Conservation (phyloP, 169 alveolate genomes). For the Plasmodium blacklocki region DNA sequence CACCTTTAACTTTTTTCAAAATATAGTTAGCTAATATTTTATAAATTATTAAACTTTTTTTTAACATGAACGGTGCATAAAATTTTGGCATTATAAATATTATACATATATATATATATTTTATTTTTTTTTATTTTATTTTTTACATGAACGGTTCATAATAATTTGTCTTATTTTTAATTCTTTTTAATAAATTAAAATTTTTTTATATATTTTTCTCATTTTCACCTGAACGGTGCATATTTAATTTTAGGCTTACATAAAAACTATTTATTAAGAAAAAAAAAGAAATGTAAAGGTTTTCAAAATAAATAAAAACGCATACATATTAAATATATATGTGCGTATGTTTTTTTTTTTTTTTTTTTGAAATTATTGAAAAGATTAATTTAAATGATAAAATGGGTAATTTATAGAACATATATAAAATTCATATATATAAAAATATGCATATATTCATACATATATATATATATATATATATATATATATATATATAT, state of each 20-base stretch:
- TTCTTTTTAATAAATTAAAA: no score
- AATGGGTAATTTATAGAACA: no score
- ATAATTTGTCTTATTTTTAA: not conserved
- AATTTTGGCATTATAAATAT: constrained; percentile 1
- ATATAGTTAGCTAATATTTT: no score
- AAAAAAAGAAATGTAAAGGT: not conserved
- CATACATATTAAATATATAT: not conserved
- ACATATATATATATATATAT: not conserved
- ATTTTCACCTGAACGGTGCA: no score
- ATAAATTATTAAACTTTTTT: not conserved
- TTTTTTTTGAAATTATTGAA: not conserved
- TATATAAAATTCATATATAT: no score
- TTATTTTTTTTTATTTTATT: constrained; percentile 1
- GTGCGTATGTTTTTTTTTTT: not conserved
- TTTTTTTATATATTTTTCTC: no score
- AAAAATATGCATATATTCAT: not conserved
- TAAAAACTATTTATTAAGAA: no score
- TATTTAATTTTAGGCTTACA: no score
- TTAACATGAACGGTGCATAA: constrained; percentile 45
- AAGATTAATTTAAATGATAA: no score
- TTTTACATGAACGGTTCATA: constrained; percentile 6
- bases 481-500: constrained; percentile 4
- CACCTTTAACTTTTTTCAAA: no score
- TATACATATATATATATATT: not conserved
- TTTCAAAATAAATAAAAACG: not conserved